phyloP scores from a whole-genome alignment of 495 filamentous ascomycete species.

The Oidiodendron maius region DNA sequence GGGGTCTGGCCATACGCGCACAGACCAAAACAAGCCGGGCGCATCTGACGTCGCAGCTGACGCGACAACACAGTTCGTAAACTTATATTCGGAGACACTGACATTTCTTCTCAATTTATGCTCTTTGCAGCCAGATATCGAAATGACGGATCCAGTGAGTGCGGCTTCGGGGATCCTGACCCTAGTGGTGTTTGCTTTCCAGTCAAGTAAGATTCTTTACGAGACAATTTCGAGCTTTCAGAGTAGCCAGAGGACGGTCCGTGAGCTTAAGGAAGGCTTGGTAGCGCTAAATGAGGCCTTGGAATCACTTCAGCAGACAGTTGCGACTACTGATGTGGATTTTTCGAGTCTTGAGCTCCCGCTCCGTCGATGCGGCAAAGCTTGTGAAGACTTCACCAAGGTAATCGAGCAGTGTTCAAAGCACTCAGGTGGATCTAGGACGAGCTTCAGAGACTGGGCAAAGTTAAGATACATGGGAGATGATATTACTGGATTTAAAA shows the following conservation, averaged over 20 bases:
- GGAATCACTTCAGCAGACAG: slow-evolving; percentile 26
- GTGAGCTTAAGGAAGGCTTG: slow-evolving; percentile 36
- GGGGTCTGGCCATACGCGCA: too few relatives aligned
- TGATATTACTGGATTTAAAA: slow-evolving; percentile 28
- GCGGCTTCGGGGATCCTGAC: slow-evolving; percentile 14
- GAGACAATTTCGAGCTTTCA: slow-evolving; percentile 35
- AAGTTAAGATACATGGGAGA: slow-evolving; percentile 26
- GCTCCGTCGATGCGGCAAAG: slow-evolving; percentile 25
- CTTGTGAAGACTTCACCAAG: slow-evolving; percentile 26
- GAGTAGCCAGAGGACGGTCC: slow-evolving; percentile 30
- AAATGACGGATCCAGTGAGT: slow-evolving; percentile 20
- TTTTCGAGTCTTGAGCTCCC: slow-evolving; percentile 22
- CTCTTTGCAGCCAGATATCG: slow-evolving; percentile 3
- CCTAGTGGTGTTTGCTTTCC: slow-evolving; percentile 31
- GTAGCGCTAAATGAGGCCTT: slow-evolving; percentile 34
- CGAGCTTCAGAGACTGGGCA: slow-evolving; percentile 30
- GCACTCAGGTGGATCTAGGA: slow-evolving; percentile 19
- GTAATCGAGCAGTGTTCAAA: slow-evolving; percentile 22
- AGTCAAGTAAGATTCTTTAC: slow-evolving; percentile 33
- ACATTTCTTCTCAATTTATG: background rate
- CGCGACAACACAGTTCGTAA: too few relatives aligned
- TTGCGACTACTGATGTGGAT: slow-evolving; percentile 10
- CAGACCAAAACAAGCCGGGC: too few relatives aligned
- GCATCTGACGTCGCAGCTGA: too few relatives aligned
- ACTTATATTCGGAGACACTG: too few relatives aligned